Evolutionary conservation across 257 asterid genomes (phyloP), one percentile per base, ranked within the genome.

Genomic region (Henckelia pumila): DNA sequence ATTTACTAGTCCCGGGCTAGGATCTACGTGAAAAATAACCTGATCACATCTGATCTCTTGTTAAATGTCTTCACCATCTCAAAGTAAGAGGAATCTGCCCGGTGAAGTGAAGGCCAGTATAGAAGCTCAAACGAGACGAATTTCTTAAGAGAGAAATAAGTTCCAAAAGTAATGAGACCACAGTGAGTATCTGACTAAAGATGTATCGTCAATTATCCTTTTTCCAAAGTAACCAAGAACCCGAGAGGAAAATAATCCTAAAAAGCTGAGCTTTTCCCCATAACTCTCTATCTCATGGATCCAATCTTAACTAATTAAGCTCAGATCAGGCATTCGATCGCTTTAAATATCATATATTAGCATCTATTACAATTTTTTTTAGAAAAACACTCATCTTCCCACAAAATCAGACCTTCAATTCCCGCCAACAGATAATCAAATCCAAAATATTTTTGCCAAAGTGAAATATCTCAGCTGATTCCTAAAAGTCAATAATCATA

Each of bases 371-470:
- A 50, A 16, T 5, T 35, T 35, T 35, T 8, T 35, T 13, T 0
- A 11, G 9, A 50, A 69, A 78, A 44, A 49, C 33, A 0, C 7
- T 44, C 16, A 32, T 14, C 58, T 35, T 28, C 29, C n/a, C 16
- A 53, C 52, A 40, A 1, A 23, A 44, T 3, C 20, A 64, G 71
- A 59, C 28, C 60, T 3, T 28, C 19, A 40, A 19, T 24, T 53
- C 33, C 23, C 63, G 33, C 53, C 35, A 64, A 19, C n/a, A 49
- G 61, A 32, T 23, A 14, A 57, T 1, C 22, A 63, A 53, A 72
- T 71, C 74, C 55, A 63, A 70, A 25, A 30, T 69, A 56, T 32
- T 33, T 63, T 66, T 2, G 23, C 21, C 23, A 57, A 60, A 63
- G 50, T n/a, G 25, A 49, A 66, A 16, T 44, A 47, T 21, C 49